phyloP scores from a whole-genome alignment of 768 basidiomycete genomes.

The Mycena galopus region DNA sequence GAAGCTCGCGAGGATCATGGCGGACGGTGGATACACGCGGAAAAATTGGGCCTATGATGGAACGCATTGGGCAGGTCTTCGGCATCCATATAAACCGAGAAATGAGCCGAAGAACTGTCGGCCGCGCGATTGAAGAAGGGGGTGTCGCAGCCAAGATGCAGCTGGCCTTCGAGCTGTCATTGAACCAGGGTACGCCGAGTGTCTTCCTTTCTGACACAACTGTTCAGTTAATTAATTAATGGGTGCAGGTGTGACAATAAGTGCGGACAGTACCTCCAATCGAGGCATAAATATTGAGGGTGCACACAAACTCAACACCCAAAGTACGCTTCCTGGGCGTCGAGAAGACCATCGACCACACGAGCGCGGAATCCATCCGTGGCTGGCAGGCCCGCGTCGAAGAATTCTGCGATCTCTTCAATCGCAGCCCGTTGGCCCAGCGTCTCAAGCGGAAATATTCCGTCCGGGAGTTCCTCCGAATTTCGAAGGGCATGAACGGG shows the following conservation, averaged over 20 bases:
- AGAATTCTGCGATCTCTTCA: no score
- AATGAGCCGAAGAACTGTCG: background rate
- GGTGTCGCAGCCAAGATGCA: slow-evolving; percentile 3
- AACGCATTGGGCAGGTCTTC: background rate
- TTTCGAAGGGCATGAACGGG: no score
- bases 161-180: background rate
- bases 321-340: no score
- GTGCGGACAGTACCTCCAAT: no score
- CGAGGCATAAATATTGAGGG: background rate
- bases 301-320: background rate
- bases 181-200: background rate
- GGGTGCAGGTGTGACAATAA: background rate
- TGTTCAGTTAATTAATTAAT: background rate
- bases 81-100: background rate
- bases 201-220: background rate
- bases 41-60: background rate
- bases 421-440: no score
- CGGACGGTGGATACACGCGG: background rate
- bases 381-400: no score
- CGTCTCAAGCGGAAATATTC: no score
- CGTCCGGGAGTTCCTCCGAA: no score
- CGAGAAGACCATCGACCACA: no score
- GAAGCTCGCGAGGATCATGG: no score
- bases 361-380: no score
- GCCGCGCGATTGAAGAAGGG: background rate